Evolutionary conservation across 176 grass and related monocot species (phyloP), one percentile per base, ranked within the genome.

Genomic region (Urochloa ruziziensis): DNA sequence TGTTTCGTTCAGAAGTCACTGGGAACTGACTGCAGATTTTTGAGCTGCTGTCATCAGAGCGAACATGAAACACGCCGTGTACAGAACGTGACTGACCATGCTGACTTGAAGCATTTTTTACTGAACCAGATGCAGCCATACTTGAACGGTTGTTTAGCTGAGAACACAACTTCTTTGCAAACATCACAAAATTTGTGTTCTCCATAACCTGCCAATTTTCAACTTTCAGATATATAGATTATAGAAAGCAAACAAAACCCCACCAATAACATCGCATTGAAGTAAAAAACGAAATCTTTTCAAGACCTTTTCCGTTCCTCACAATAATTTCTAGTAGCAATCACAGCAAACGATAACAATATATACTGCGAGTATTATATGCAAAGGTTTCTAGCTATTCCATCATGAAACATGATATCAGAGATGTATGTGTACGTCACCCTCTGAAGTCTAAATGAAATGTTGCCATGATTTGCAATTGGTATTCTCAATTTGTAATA

Each of bases 101-200:
- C 23, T 32, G 75, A 52, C 37, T 83, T 24, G 40, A 80, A 87
- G n/a, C 25, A 62, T 78, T 89, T 72, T 82, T 78, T 69, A 47
- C 75, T 29, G 85, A 86, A 91, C 85, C 69, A 85, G 92, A 87
- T 52, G 54, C 46, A 85, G 89, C 67, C 73, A 74, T 46, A 70
- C 80, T 59, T 65, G 86, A 88, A 66, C 82, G 82, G 37, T 78
- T 88, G 62, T 84, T 80, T 70, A 92, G 75, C 52, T 92, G 90
- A 49, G 88, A 80, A 71, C 91, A 90, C 40, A 95, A 59, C 70
- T 78, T 89, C 84, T 91, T 98, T 62, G 90, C 82, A 57, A 86
- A 85, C 72, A 90, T 83, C 43, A 98, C 82, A 84, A 93, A 90
- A 82, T 62, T 86, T 73, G 49, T 88, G 79, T 95, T 98, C 81